Evolutionary conservation across 306 rosid species (phyloP).

Genomic region (Lathyrus aphaca): DNA sequence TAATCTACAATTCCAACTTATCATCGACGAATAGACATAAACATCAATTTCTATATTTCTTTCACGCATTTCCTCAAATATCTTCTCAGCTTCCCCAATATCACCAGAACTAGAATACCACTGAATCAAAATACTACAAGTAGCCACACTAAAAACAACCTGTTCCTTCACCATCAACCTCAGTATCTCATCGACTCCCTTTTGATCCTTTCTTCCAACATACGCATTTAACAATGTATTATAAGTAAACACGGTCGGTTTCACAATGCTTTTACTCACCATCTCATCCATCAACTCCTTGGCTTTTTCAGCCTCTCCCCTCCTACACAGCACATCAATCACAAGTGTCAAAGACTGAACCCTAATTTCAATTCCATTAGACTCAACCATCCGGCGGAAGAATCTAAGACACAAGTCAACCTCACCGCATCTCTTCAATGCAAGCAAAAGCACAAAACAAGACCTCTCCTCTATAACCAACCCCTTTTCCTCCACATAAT

Average conservation of each 20-base stretch:
- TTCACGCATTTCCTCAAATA: conserved; percentile 61
- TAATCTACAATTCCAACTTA: conserved; percentile 62
- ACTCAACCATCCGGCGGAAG: conserved; percentile 63
- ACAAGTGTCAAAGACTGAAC: conserved; percentile 72
- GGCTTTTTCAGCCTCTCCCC: conserved; percentile 57
- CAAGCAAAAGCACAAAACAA: conserved; percentile 72
- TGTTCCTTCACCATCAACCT: conserved; percentile 59
- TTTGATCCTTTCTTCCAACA: conserved; percentile 50
- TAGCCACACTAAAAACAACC: conserved; percentile 52
- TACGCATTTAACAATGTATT: conserved; percentile 65
- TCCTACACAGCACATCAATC: conserved; percentile 63
- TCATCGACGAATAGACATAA: conserved; percentile 64
- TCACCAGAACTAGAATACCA: conserved; percentile 55
- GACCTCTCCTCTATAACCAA: conserved; percentile 75
- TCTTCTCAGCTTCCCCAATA: conserved; percentile 57
- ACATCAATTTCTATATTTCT: conserved; percentile 65
- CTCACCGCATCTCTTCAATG: conserved; percentile 54
- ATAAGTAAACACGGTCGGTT: conserved; percentile 63
- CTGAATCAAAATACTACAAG: conserved; percentile 61
- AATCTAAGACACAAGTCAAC: conserved; percentile 51
- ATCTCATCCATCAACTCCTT: conserved; percentile 62
- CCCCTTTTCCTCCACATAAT: conserved; percentile 48
- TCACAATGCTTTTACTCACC: conserved; percentile 47
- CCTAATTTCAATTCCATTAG: conserved; percentile 46
- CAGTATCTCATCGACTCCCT: conserved; percentile 54